Evolutionary conservation across 1,139 yeast genomes (phyloP).

Genomic region (Tardiomyces depauwii): DNA sequence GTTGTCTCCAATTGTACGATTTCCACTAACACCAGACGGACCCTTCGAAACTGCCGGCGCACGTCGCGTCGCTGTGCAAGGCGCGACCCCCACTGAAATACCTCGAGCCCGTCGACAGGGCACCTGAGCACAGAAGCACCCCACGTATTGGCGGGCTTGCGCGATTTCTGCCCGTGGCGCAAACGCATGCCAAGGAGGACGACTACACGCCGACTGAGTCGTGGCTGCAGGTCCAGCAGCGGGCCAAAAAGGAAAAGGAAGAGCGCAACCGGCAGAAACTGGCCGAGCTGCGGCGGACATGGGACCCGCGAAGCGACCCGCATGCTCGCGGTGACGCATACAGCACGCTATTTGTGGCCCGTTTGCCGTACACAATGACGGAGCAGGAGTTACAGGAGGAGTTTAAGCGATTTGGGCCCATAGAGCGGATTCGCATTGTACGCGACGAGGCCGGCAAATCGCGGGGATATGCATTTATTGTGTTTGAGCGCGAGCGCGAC

Average conservation of each 20-base stretch:
- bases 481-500: conserved; percentile 49
- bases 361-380: conserved; percentile 54
- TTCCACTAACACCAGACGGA: not conserved
- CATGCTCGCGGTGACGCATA: conserved; percentile 65
- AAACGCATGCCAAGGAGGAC: conserved; percentile 23
- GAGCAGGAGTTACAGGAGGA: conserved; percentile 59
- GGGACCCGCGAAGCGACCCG: conserved; percentile 49
- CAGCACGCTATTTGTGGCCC: conserved; percentile 64
- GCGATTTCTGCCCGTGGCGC: conserved; percentile 26
- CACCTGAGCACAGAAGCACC: conserved; percentile 42
- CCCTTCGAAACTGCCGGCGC: not conserved
- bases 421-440: conserved; percentile 58
- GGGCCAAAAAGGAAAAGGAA: conserved; percentile 23
- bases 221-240: conserved; percentile 26
- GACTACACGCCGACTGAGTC: conserved; percentile 27
- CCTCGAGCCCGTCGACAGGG: conserved; percentile 43
- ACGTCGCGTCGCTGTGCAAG: conserved; percentile 35
- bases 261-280: conserved; percentile 21
- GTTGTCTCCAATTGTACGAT: no score
- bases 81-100: conserved; percentile 60
- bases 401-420: conserved; percentile 57
- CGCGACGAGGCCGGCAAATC: conserved; percentile 47
- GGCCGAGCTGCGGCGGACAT: conserved; percentile 30
- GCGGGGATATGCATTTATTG: conserved; percentile 78
- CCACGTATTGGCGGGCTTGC: conserved; percentile 42